Evolutionary conservation across 768 basidiomycete genomes (phyloP).

Genomic region (Mycena epipterygia): DNA sequence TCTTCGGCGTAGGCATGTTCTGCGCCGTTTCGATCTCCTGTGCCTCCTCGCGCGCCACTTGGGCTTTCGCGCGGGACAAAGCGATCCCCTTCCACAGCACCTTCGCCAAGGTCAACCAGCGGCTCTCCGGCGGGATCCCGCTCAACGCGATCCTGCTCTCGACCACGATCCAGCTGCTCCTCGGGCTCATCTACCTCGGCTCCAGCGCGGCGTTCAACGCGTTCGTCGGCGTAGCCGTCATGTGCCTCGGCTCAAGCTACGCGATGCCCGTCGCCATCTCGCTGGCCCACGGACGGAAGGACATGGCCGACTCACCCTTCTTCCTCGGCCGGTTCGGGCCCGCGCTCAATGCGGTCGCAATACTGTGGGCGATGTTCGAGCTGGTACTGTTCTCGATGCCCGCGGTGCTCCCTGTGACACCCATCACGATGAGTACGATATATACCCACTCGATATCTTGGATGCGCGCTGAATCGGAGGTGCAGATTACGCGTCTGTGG

Average conservation of each 20-base stretch:
- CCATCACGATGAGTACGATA: constrained; percentile 61
- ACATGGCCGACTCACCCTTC: constrained; percentile 65
- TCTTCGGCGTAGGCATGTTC: constrained; percentile 70
- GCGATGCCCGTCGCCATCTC: constrained; percentile 72
- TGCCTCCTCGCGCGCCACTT: constrained; percentile 77
- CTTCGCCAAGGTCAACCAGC: constrained; percentile 62
- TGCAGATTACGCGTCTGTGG: constrained; percentile 76
- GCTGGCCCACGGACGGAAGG: constrained; percentile 57
- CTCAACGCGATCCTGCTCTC: constrained; percentile 73
- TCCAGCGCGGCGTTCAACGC: constrained; percentile 76
- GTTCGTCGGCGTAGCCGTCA: constrained; percentile 76
- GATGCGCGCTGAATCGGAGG: neutral
- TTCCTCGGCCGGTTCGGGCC: constrained; percentile 60
- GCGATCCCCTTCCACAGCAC: constrained; percentile 68
- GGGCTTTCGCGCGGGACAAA: constrained; percentile 79
- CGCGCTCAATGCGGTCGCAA: constrained; percentile 62
- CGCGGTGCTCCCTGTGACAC: constrained; percentile 68
- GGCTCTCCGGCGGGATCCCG: constrained; percentile 61
- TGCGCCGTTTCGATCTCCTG: constrained; percentile 77
- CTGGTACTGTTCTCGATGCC: constrained; percentile 81
- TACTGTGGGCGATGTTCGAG: constrained; percentile 73
- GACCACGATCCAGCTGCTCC: constrained; percentile 67
- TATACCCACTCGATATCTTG: neutral
- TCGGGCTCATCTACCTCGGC: constrained; percentile 75
- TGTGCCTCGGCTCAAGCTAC: constrained; percentile 75